These are phyloP conservation scores for Stropharia rugosoannulata DNA, from an alignment of 768 basidiomycete species.

Conservation along the genomic window DNA sequence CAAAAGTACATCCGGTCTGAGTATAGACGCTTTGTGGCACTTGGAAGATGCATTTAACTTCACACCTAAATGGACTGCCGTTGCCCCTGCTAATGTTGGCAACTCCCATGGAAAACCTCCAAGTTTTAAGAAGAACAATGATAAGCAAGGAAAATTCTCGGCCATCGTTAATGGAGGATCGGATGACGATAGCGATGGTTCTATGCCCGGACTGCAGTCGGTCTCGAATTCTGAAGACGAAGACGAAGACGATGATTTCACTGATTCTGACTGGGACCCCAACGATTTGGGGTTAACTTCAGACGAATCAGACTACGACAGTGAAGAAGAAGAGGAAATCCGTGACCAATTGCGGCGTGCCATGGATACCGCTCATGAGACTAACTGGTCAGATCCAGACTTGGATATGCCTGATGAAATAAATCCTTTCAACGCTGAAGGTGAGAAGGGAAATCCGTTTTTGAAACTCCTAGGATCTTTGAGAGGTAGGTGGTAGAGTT, in stretches of 20 bases:
- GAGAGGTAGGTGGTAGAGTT: slow-evolving; percentile 66
- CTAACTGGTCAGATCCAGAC: slow-evolving; percentile 57
- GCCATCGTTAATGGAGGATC: slow-evolving; percentile 46
- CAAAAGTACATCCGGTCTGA: slow-evolving; percentile 44
- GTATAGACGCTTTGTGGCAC: slow-evolving; percentile 66
- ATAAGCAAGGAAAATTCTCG: slow-evolving; percentile 40
- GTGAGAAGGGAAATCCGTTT: slow-evolving; percentile 73
- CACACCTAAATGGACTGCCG: slow-evolving; percentile 60
- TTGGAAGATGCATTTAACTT: slow-evolving; percentile 49
- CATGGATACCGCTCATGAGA: slow-evolving; percentile 65
- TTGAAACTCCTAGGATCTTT: slow-evolving; percentile 73
- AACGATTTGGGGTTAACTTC: slow-evolving; percentile 37
- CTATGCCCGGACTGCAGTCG: slow-evolving; percentile 69
- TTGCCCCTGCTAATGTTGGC: slow-evolving; percentile 29
- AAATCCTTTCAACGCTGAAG: slow-evolving; percentile 46
- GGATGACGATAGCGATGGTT: slow-evolving; percentile 37
- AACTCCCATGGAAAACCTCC: slow-evolving; percentile 19
- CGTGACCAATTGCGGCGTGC: slow-evolving; percentile 65
- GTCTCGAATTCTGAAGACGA: slow-evolving; percentile 62
- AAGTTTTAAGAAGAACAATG: slow-evolving; percentile 18
- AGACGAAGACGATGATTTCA: slow-evolving; percentile 30
- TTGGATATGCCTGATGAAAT: slow-evolving; percentile 32
- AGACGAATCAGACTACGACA: slow-evolving; percentile 47
- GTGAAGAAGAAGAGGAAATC: slow-evolving; percentile 68
- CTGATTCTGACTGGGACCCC: slow-evolving; percentile 31